A percentile compares a stretch with the other conserved stretches of the same genome.
These are phyloP conservation scores for Debaryomyces robertsiae DNA, from an alignment of 1,139 yeast genomes.

Conservation along the genomic window DNA sequence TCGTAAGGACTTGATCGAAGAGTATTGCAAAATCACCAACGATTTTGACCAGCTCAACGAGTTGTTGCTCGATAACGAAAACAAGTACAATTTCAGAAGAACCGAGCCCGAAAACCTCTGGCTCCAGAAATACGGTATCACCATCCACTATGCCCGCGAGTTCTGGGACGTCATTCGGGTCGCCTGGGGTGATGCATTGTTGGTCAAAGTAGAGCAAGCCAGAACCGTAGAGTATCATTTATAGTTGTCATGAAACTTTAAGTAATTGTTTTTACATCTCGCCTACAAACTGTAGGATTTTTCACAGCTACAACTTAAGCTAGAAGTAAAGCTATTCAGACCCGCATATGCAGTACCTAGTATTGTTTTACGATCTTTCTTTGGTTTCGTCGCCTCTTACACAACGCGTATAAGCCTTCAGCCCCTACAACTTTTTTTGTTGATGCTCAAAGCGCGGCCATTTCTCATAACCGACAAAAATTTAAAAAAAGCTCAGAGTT, in stretches of 20 bases:
- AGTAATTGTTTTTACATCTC: too few relatives aligned
- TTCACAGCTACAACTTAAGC: too few relatives aligned
- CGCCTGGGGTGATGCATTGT: slow-evolving; percentile 61
- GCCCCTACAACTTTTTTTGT: slow-evolving; percentile 4
- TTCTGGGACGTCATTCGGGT: slow-evolving; percentile 73
- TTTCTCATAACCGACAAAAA: slow-evolving; percentile 7
- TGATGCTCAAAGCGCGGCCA: slow-evolving; percentile 3
- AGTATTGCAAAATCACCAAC: slow-evolving; percentile 43
- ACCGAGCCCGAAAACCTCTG: slow-evolving; percentile 52
- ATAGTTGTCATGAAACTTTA: slow-evolving; percentile 13
- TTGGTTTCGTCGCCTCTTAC: too few relatives aligned
- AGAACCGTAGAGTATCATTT: slow-evolving; percentile 43
- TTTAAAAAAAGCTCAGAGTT: slow-evolving; percentile 1
- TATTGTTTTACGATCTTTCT: too few relatives aligned
- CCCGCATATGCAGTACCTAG: too few relatives aligned
- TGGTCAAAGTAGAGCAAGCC: slow-evolving; percentile 32
- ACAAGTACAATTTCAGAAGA: slow-evolving; percentile 28
- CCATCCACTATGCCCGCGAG: slow-evolving; percentile 67
- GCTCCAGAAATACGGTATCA: slow-evolving; percentile 54
- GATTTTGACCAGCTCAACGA: slow-evolving; percentile 32
- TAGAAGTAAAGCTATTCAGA: too few relatives aligned
- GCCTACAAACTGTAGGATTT: too few relatives aligned
- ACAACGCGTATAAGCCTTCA: too few relatives aligned
- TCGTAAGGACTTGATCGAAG: slow-evolving; percentile 69
- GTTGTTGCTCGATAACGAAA: slow-evolving; percentile 41